Evolutionary conservation across 2,329 filamentous ascomycete species (phyloP), one percentile per base, ranked within the genome.

Genomic region (Spiromastix sp.): DNA sequence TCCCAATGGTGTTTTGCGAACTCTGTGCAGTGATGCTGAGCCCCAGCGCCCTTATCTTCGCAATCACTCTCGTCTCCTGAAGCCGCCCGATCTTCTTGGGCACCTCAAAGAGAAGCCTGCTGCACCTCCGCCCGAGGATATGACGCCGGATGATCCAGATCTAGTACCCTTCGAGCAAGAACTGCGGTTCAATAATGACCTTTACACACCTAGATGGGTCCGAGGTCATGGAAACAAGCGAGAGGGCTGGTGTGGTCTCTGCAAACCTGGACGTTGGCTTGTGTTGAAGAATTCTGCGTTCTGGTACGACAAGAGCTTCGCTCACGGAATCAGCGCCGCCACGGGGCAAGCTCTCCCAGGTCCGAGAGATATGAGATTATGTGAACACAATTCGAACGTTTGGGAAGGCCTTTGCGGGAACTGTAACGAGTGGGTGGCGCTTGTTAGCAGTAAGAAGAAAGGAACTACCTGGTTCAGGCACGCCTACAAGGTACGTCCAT

Each of bases 231-330:
- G 85, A 17, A 86, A 86, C 61, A 86, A 87, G 66, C 79, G 85
- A 27, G 84, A 89, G 57, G 85, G 85, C 3, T 93, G 85, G 84
- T 93, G 85, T 50, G 83, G 84, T 15, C 82, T 89, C 47, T 93
- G 85, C 66, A 87, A 86, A 56, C 81, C 83, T 2, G 83, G 83
- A 2, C 71, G 83, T 32, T 93, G 85, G 85, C 72, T 89, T 36
- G 83, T 87, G 11, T 67, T 93, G 40, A 93, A 91, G 66, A 91
- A 93, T 61, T 87, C 81, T 37, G 85, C 85, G 5, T 93, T 85
- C 57, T 93, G 85, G 85, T 93, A 93, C 58, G 85, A 93, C 64
- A 89, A 91, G 67, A 84, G 80, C 38, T 93, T 91, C 56, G 85
- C 81, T 2, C 85, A 93, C 52, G 85, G 85, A 32, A 85, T 93